These are phyloP conservation scores for Coemansia sp. DNA, from an alignment of 192 early-diverging fungal species.

Conservation along the genomic window DNA sequence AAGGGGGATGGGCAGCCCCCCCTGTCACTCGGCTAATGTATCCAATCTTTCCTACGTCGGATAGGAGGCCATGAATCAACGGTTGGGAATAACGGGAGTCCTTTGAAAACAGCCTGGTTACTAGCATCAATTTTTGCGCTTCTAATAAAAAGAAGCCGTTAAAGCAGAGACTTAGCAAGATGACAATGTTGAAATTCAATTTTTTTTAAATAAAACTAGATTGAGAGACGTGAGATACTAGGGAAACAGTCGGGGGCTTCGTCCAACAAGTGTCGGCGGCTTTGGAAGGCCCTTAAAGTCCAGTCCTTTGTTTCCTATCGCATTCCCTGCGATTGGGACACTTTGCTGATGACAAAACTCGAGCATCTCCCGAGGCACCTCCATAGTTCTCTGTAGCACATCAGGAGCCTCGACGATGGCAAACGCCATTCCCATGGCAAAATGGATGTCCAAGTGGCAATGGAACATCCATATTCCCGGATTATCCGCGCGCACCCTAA, in stretches of 20 bases:
- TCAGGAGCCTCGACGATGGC: conserved; percentile 67
- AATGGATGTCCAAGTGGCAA: conserved; percentile 63
- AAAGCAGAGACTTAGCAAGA: no score
- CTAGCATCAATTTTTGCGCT: no score
- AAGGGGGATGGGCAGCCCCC: no score
- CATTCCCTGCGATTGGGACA: conserved; percentile 63
- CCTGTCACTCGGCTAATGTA: no score
- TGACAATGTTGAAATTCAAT: no score
- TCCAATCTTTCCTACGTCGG: no score
- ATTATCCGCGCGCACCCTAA: conserved; percentile 74
- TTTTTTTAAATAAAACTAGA: no score
- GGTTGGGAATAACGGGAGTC: no score
- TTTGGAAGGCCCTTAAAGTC: conserved; percentile 54
- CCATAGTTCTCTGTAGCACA: conserved; percentile 44
- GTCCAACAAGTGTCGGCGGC: not conserved
- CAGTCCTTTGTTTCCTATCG: conserved; percentile 64
- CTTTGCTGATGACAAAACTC: conserved; percentile 62
- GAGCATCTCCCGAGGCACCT: conserved; percentile 45
- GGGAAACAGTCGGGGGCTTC: not conserved
- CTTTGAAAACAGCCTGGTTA: no score
- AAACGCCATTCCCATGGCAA: conserved; percentile 68
- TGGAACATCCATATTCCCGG: conserved; percentile 80
- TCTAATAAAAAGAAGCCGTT: no score
- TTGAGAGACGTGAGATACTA: no score
- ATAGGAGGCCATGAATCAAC: no score